Conservation (phyloP, 805 yeast species). For the Ogataea naganishii region DNA sequence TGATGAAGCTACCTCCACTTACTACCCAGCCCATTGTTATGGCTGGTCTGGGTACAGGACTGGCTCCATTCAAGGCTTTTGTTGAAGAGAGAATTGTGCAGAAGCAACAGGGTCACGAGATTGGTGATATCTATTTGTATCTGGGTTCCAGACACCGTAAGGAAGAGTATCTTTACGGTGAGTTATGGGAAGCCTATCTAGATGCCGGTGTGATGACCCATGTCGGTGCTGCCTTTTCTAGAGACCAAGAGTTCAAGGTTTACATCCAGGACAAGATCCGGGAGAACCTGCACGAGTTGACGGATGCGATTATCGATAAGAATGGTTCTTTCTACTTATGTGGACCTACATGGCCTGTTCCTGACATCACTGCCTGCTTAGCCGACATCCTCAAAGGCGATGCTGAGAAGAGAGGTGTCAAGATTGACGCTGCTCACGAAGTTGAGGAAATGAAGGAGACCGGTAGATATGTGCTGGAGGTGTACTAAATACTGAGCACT, state of each 20-base stretch:
- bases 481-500: too few relatives aligned
- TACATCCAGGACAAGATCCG: conserved; percentile 92
- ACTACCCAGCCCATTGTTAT: conserved; percentile 86
- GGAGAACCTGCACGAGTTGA: conserved; percentile 62
- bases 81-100: conserved; percentile 95
- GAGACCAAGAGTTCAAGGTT: conserved; percentile 92
- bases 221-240: conserved; percentile 95
- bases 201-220: conserved; percentile 89
- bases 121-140: conserved; percentile 82
- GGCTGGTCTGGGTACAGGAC: conserved; percentile 97
- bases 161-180: conserved; percentile 94
- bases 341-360: conserved; percentile 99
- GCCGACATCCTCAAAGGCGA: conserved; percentile 71
- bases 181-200: conserved; percentile 93
- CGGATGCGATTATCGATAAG: conserved; percentile 68
- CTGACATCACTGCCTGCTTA: conserved; percentile 86
- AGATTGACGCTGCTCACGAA: conserved; percentile 64
- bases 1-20: conserved; percentile 88
- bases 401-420: conserved; percentile 57
- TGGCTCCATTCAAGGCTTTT: conserved; percentile 97
- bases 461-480: conserved; percentile 89
- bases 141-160: conserved; percentile 93
- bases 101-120: conserved; percentile 75
- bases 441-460: conserved; percentile 91
- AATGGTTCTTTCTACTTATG: conserved; percentile 90